Base-by-base conservation (phyloP, 306 rosid genomes). In the Cucurbita pepo region DNA sequence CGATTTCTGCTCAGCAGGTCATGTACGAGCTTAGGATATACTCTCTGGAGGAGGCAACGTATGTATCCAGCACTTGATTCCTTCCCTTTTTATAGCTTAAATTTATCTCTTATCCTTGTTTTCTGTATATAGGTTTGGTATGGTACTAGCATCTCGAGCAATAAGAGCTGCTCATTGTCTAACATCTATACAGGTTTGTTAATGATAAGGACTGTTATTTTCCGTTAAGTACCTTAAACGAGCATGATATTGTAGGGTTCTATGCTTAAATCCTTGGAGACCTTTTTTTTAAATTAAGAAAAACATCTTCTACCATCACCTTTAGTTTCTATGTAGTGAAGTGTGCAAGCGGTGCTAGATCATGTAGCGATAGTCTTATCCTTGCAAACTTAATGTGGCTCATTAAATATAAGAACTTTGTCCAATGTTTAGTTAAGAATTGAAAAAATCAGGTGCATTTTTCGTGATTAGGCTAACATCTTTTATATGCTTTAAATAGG, bases 111-210 rank as follows among this genome's bases (percentile, higher is more conserved):
- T 53, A 72, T 56, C 16, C 56, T 79, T 45, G 66, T 83, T 77
- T 54, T 78, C 50, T 76, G 75, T 65, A 56, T 74, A 3, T 56
- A 95, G 99, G 74, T 95, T 91, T 79, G 99, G 99, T 6, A 22
- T 10, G n/a, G 93, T 91, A 80, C 97, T 95, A 61, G 90, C 91
- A 22, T 91, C 99, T 10, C 83, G 93, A 65, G 97, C 97, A 78
- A 88, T 95, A 74, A 83, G 96, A 81, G 97, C 99, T 53, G 99
- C 99, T 45, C 99, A 95, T 78, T 95, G 99, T 82, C 80, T 95
- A 77, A 95, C 99, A 45, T 95, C 99, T 79, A 91, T 95, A 56
- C 97, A 95, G 92, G 97, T 95, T 76, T 71, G 85, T 81, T 77
- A 16, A 76, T 77, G 59, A 54, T 18, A 21, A 8, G 51, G 56